phyloP scores from a whole-genome alignment of 1,284 basidiomycete genomes.

The Cryptococcus sp. region DNA sequence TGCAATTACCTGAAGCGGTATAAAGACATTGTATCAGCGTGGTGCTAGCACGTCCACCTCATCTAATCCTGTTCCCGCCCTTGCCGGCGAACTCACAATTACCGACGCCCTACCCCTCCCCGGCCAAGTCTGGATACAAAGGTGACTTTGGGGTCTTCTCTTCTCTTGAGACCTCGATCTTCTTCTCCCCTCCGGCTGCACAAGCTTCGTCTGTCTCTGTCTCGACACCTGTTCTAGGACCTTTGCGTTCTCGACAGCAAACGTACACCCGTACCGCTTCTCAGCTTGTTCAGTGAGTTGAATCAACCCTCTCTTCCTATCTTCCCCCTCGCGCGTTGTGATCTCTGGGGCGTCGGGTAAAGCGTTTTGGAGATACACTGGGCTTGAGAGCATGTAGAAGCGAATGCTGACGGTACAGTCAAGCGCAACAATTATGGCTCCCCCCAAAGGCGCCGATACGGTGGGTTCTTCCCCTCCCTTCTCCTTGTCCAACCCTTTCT shows the following conservation, averaged over 20 bases:
- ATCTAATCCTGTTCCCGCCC: no score
- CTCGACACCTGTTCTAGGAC: background rate
- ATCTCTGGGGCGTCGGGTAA: no score
- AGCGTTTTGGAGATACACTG: no score
- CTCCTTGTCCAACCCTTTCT: background rate
- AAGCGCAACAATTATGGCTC: slow-evolving; percentile 1
- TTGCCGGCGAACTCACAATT: no score
- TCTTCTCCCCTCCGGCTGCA: background rate
- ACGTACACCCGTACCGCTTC: background rate
- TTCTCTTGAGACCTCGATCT: no score
- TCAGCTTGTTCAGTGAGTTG: background rate
- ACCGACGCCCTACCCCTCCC: no score
- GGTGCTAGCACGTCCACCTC: no score
- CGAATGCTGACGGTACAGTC: background rate
- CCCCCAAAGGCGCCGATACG: slow-evolving; percentile 5
- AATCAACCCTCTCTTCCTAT: background rate
- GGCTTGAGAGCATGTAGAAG: no score
- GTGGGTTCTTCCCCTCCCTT: background rate
- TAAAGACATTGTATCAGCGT: no score
- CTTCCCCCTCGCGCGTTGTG: background rate
- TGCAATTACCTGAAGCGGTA: no score
- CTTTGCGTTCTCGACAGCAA: background rate
- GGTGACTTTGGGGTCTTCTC: no score
- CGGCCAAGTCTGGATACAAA: no score
- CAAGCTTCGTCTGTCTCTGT: background rate